Conservation (phyloP, 192 early-diverging fungal species). For the Backusella tuberculispora region DNA sequence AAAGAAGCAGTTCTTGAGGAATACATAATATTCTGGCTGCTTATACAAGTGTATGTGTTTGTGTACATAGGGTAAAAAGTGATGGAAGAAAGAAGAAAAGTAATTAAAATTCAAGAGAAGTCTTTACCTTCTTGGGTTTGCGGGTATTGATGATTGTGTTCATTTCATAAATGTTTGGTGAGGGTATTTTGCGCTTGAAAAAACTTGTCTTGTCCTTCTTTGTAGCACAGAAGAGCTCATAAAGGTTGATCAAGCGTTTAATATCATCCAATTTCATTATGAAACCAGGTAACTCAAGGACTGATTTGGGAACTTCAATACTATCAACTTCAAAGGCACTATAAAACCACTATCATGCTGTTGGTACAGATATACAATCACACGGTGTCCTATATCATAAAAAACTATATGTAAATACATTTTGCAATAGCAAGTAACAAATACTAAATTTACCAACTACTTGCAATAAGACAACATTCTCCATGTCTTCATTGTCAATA, state of each 20-base stretch:
- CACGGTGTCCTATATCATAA: constrained; percentile 26
- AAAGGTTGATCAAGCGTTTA: constrained; percentile 10
- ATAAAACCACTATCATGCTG: constrained; percentile 25
- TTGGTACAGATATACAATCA: constrained; percentile 27
- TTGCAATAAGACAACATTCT: constrained; percentile 21
- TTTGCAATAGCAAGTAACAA: constrained; percentile 29
- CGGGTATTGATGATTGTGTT: constrained; percentile 4
- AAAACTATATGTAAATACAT: constrained; percentile 26
- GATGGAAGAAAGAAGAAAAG: constrained; percentile 6
- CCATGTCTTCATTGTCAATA: constrained; percentile 11
- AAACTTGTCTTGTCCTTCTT: background rate
- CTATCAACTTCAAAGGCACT: constrained; percentile 19
- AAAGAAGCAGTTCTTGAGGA: too few species aligned
- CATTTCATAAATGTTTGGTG: constrained; percentile 22
- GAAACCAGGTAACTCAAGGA: constrained; percentile 11
- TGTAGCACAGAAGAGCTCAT: constrained; percentile 9
- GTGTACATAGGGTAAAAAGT: constrained; percentile 19
- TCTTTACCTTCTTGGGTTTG: constrained; percentile 13
- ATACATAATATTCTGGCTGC: constrained; percentile 12
- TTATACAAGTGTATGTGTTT: constrained; percentile 18
- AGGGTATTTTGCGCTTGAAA: constrained; percentile 1
- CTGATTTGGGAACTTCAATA: constrained; percentile 22
- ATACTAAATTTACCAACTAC: constrained; percentile 23
- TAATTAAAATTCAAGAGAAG: constrained; percentile 16
- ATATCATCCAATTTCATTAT: constrained; percentile 16